Evolutionary conservation across 2,329 filamentous ascomycete genomes (phyloP).

Genomic region (Penicillium corylophilum): DNA sequence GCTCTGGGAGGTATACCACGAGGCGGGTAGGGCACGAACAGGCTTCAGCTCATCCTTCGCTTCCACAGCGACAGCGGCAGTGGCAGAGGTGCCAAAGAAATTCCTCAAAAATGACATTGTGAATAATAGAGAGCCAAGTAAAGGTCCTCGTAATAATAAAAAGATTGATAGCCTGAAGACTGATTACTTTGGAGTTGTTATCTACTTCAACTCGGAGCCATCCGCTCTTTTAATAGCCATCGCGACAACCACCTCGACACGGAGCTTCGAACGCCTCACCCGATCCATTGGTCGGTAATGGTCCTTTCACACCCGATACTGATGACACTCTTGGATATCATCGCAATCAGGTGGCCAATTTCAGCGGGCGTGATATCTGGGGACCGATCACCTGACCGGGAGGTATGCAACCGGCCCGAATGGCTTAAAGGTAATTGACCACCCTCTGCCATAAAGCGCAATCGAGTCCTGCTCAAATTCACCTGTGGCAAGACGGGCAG

Average conservation of each 20-base stretch:
- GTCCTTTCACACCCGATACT: constrained; percentile 13
- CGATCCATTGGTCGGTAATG: constrained; percentile 8
- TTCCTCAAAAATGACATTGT: constrained; percentile 31
- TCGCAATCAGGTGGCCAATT: constrained; percentile 18
- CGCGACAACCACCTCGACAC: constrained; percentile 4
- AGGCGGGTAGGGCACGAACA: constrained; percentile 48
- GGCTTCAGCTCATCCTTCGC: constrained; percentile 29
- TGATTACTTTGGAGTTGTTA: constrained; percentile 8
- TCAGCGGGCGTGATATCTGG: constrained; percentile 17
- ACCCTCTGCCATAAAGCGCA: neutral
- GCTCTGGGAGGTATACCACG: constrained; percentile 56
- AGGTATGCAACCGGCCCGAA: constrained; percentile 16
- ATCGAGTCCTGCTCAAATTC: neutral
- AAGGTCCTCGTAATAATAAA: constrained; percentile 1
- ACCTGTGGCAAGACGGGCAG: constrained; percentile 4
- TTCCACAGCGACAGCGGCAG: constrained; percentile 9
- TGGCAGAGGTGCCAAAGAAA: constrained; percentile 27
- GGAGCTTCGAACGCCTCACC: constrained; percentile 6
- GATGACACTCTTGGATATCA: constrained; percentile 10
- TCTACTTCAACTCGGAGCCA: constrained; percentile 9
- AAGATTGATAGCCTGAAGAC: neutral
- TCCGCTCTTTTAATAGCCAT: constrained; percentile 22
- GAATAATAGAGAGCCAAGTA: neutral
- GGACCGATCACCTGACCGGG: constrained; percentile 27
- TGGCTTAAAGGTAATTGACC: constrained; percentile 18